phyloP scores from a whole-genome alignment of 2,329 filamentous ascomycete species.

The Dactylellina leptospora region DNA sequence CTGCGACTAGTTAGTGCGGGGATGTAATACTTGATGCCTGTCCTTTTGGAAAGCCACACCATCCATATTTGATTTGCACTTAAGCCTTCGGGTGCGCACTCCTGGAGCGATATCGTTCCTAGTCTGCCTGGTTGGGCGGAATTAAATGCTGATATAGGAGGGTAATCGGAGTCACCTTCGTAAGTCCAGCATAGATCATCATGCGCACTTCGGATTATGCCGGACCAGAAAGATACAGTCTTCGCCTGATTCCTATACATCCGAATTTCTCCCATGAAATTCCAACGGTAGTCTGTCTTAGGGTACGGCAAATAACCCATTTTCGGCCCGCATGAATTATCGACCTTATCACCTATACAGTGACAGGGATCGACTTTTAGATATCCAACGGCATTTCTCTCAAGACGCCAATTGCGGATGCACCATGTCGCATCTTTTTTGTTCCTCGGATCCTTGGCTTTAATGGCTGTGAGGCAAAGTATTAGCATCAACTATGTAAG shows the following conservation, averaged over 20 bases:
- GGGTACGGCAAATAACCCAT: too few species aligned
- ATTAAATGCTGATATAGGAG: background rate
- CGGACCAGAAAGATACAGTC: conserved; percentile 12
- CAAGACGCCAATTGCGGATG: too few species aligned
- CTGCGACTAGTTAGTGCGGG: background rate
- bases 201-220: background rate
- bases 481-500: too few species aligned
- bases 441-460: too few species aligned
- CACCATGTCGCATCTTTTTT: too few species aligned
- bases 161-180: background rate
- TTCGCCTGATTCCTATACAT: background rate
- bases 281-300: conserved; percentile 2
- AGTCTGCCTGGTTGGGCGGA: background rate
- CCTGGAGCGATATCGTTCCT: background rate
- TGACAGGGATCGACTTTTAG: too few species aligned
- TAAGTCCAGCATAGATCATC: conserved; percentile 15
- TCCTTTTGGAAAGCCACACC: background rate
- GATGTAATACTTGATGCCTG: background rate
- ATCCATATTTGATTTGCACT: background rate
- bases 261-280: conserved; percentile 8
- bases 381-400: too few species aligned
- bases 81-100: background rate
- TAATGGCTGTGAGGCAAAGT: too few species aligned
- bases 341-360: too few species aligned
- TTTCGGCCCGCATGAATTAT: too few species aligned